phyloP scores from a whole-genome alignment of 495 filamentous ascomycete species.

The Tuber magnatum region DNA sequence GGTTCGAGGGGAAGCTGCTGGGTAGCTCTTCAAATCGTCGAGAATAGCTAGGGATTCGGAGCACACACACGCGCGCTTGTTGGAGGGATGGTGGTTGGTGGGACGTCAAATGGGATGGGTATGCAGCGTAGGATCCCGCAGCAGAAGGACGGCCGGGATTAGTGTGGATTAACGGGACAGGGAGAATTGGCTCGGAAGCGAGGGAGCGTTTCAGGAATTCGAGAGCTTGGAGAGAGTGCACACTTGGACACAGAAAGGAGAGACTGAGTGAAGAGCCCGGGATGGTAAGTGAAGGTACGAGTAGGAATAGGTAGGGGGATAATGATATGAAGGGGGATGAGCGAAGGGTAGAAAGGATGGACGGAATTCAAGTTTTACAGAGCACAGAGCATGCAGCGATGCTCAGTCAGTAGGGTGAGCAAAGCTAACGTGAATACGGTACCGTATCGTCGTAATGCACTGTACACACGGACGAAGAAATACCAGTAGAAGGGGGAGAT shows the following conservation, averaged over 20 bases:
- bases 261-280: not conserved
- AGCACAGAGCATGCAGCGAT: not conserved
- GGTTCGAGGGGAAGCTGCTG: conserved; percentile 23
- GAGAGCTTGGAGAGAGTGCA: conserved; percentile 20
- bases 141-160: conserved; percentile 19
- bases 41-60: conserved; percentile 21
- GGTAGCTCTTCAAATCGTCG: conserved; percentile 20
- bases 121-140: conserved; percentile 27
- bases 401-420: not conserved
- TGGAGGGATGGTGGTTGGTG: conserved; percentile 2
- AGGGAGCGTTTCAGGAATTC: conserved; percentile 27
- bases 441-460: not conserved
- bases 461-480: not conserved
- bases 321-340: conserved; percentile 15
- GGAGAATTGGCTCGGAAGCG: not conserved
- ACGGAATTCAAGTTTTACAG: conserved; percentile 6
- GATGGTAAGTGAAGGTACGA: conserved; percentile 3
- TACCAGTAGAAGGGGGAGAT: not conserved
- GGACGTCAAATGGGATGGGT: conserved; percentile 7
- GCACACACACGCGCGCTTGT: conserved; percentile 25
- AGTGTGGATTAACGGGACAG: not conserved
- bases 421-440: not conserved
- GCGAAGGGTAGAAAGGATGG: conserved; percentile 18
- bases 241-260: conserved; percentile 23
- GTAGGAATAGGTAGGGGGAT: conserved; percentile 8